Conservation (phyloP, 257 asterid genomes). For the Solanum microdontum region DNA sequence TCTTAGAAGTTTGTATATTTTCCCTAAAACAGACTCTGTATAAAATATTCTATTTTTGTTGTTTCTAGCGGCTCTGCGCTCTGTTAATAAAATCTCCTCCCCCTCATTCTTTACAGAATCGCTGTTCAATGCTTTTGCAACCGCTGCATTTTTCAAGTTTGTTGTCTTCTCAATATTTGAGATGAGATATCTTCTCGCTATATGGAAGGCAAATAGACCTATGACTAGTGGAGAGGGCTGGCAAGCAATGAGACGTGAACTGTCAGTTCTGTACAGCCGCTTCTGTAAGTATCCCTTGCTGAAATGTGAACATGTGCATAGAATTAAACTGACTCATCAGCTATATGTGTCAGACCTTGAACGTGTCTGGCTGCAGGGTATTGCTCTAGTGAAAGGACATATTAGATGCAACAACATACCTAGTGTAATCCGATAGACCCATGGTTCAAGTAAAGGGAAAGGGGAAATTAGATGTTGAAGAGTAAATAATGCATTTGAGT, state of each 20-base stretch:
- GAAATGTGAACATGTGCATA: neutral
- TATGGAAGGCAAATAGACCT: conserved; percentile 93
- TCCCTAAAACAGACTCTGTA: neutral
- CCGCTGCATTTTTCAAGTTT: conserved; percentile 97
- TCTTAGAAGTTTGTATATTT: neutral
- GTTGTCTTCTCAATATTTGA: conserved; percentile 97
- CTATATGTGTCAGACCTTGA: neutral
- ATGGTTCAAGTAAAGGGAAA: neutral
- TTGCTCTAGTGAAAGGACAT: neutral
- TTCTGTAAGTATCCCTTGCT: conserved; percentile 58
- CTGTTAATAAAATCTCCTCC: neutral
- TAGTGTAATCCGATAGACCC: neutral
- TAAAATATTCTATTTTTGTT: neutral
- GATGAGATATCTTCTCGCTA: conserved; percentile 95
- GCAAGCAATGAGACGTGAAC: conserved; percentile 95
- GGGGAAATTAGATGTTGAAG: neutral
- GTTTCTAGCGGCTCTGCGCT: neutral
- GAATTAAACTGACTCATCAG: neutral
- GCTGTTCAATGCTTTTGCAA: conserved; percentile 91
- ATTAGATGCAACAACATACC: neutral
- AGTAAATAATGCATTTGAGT: neutral
- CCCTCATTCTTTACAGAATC: conserved; percentile 45
- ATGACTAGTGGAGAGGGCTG: conserved; percentile 72
- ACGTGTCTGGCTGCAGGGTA: neutral
- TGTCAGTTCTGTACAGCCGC: conserved; percentile 89